Conservation (phyloP, 2,329 filamentous ascomycete species). For the Rutstroemia sp. region DNA sequence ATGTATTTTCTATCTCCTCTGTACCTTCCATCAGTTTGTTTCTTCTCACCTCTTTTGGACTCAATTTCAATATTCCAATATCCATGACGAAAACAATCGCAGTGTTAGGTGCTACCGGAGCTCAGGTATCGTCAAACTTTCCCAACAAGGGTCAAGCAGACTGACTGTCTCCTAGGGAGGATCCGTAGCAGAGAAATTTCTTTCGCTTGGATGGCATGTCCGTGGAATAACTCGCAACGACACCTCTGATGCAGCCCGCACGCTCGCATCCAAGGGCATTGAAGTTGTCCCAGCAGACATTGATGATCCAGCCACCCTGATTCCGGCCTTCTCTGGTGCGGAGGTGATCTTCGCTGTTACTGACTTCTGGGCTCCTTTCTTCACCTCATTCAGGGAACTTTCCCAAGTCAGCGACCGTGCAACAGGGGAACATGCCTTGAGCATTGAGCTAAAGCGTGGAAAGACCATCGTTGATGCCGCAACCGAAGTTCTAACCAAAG, state of each 20-base stretch:
- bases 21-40: too few species aligned
- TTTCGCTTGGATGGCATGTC: constrained; percentile 38
- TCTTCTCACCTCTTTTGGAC: too few species aligned
- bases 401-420: constrained; percentile 15
- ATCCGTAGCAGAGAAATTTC: constrained; percentile 38
- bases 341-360: constrained; percentile 34
- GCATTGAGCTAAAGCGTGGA: constrained; percentile 26
- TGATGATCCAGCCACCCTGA: constrained; percentile 15
- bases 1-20: too few species aligned
- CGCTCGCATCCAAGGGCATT: constrained; percentile 34
- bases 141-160: too few species aligned
- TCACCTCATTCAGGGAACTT: constrained; percentile 9
- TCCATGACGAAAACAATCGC: not conserved
- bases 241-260: constrained; percentile 34
- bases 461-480: constrained; percentile 31
- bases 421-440: constrained; percentile 18
- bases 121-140: not conserved
- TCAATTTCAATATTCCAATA: not conserved
- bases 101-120: not conserved
- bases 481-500: constrained; percentile 23
- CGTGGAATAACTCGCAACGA: constrained; percentile 42
- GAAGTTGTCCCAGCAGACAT: constrained; percentile 33
- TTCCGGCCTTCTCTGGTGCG: constrained; percentile 31
- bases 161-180: constrained; percentile 32
- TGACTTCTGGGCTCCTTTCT: constrained; percentile 28